A percentile compares a stretch with the other conserved stretches of the same genome.
These are phyloP conservation scores for Neonectria magnoliae DNA, from an alignment of 2,329 filamentous ascomycete genomes.

Conservation along the genomic window DNA sequence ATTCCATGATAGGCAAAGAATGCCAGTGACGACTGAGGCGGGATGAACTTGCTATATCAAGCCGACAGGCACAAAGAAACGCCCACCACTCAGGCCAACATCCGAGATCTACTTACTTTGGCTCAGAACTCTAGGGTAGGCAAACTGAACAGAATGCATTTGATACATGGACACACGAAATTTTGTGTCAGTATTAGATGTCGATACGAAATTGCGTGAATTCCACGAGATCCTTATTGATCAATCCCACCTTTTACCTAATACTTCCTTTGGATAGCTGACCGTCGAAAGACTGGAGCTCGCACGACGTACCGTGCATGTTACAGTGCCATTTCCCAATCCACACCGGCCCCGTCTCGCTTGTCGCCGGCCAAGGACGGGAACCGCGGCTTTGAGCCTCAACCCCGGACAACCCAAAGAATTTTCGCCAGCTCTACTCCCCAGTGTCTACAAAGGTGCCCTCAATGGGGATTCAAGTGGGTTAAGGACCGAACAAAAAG, in stretches of 20 bases:
- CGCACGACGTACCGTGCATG: conserved; percentile 22
- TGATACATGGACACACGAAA: not conserved
- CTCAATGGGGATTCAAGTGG: conserved; percentile 33
- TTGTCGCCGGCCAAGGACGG: conserved; percentile 39
- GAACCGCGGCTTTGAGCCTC: conserved; percentile 23
- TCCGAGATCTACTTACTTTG: too few species aligned
- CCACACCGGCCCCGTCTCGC: conserved; percentile 38
- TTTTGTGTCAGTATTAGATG: not conserved
- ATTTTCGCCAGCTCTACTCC: conserved; percentile 27
- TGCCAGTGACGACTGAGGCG: too few species aligned
- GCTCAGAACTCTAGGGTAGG: too few species aligned
- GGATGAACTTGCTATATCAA: too few species aligned
- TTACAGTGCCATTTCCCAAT: not conserved
- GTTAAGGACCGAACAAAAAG: conserved; percentile 29
- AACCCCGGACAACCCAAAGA: conserved; percentile 32
- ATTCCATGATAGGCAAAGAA: too few species aligned
- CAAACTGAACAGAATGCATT: too few species aligned
- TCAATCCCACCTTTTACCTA: not conserved
- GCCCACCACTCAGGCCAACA: too few species aligned
- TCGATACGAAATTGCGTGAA: not conserved
- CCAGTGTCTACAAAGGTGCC: conserved; percentile 42
- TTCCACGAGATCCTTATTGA: not conserved
- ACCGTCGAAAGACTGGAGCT: not conserved
- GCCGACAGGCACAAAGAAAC: too few species aligned
- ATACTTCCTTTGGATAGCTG: not conserved